Conservation (phyloP, 2,329 filamentous ascomycete species). For the Penicillium sp. region DNA sequence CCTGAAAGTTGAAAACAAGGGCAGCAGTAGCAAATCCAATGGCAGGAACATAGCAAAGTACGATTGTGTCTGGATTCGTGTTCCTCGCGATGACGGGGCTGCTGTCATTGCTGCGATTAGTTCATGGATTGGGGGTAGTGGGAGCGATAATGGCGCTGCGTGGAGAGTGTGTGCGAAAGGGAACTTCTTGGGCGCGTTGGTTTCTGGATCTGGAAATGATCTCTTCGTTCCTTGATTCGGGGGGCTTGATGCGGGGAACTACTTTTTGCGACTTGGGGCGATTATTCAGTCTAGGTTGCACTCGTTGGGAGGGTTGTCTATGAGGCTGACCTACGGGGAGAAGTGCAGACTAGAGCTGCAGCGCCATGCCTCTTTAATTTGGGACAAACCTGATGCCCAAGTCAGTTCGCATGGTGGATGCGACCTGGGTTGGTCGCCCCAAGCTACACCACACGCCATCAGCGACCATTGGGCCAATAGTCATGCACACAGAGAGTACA, state of each 20-base stretch:
- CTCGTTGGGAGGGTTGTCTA: not conserved
- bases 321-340: not conserved
- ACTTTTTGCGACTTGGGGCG: not conserved
- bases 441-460: too few species aligned
- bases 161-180: conserved; percentile 46
- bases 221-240: conserved; percentile 36
- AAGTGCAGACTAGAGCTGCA: not conserved
- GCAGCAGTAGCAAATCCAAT: conserved; percentile 1
- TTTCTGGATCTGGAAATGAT: conserved; percentile 39
- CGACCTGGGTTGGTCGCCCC: not conserved
- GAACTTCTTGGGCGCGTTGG: conserved; percentile 41
- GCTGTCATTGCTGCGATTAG: conserved; percentile 50
- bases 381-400: not conserved
- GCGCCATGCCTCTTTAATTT: not conserved
- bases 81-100: conserved; percentile 50
- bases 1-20: conserved; percentile 40
- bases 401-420: not conserved
- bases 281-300: not conserved
- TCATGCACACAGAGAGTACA: not conserved
- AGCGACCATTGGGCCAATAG: not conserved
- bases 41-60: conserved; percentile 12
- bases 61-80: conserved; percentile 46
- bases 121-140: conserved; percentile 49
- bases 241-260: too few species aligned
- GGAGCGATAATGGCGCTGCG: conserved; percentile 34